Evolutionary conservation across 2,329 filamentous ascomycete species (phyloP).

Genomic region (Venturia oleaginea): DNA sequence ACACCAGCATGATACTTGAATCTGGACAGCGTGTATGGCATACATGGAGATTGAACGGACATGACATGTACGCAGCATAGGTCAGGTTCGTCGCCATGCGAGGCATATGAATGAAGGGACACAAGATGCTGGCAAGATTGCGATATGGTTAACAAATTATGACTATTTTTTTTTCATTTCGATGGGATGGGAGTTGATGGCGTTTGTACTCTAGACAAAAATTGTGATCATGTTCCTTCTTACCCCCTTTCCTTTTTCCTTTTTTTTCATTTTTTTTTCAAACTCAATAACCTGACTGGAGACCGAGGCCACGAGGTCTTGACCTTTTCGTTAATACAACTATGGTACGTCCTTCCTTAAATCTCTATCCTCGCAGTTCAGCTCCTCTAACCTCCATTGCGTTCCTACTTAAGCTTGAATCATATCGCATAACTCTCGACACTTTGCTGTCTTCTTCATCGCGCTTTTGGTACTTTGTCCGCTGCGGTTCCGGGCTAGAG

Average conservation of each 20-base stretch:
- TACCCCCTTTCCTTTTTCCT: background rate
- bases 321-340: background rate
- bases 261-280: too few species aligned
- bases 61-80: conserved; percentile 1
- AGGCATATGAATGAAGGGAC: background rate
- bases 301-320: too few species aligned
- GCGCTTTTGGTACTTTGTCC: too few species aligned
- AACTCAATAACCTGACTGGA: too few species aligned
- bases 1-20: conserved; percentile 3
- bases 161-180: background rate
- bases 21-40: background rate
- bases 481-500: too few species aligned
- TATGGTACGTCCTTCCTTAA: background rate
- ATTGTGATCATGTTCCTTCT: background rate
- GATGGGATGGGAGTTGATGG: background rate
- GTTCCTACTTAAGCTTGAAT: too few species aligned
- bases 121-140: background rate
- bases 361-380: too few species aligned
- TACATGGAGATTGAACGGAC: background rate
- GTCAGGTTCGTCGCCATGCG: background rate
- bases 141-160: conserved; percentile 2
- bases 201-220: conserved; percentile 3
- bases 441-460: too few species aligned
- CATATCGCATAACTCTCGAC: too few species aligned
- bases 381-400: background rate